Evolutionary conservation across 768 basidiomycete species (phyloP).

Genomic region (Russula olivacea): DNA sequence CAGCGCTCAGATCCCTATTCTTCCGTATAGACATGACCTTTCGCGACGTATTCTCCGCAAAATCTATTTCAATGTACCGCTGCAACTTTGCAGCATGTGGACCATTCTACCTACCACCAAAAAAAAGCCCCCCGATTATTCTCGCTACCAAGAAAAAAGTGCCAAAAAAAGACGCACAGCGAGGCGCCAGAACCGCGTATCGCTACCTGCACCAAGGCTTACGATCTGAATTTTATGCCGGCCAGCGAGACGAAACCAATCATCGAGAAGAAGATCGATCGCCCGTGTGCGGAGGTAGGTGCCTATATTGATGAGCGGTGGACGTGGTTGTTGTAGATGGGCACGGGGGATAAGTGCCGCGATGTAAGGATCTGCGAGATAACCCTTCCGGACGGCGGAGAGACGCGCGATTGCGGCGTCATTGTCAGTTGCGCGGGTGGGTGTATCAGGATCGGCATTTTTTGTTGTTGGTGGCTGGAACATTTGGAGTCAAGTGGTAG

Average conservation of each 20-base stretch:
- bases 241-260: constrained; percentile 40
- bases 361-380: constrained; percentile 74
- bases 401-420: constrained; percentile 80
- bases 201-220: constrained; percentile 93
- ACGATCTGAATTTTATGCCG: constrained; percentile 72
- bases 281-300: constrained; percentile 81
- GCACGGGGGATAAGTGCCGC: constrained; percentile 60
- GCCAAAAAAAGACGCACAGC: constrained; percentile 46
- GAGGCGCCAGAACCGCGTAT: constrained; percentile 91
- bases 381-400: constrained; percentile 79
- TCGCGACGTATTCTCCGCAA: constrained; percentile 73
- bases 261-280: constrained; percentile 70
- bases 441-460: constrained; percentile 45
- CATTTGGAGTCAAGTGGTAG: not conserved
- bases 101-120: constrained; percentile 44
- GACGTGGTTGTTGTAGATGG: constrained; percentile 51
- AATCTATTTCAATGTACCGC: constrained; percentile 85
- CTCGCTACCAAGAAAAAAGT: not conserved
- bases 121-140: not conserved
- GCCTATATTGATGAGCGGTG: constrained; percentile 93
- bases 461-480: not conserved
- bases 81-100: constrained; percentile 43
- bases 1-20: constrained; percentile 47
- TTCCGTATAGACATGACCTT: constrained; percentile 80
- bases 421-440: constrained; percentile 71